Percentiles rank a stretch among this genome's conserved stretches.
These are phyloP conservation scores for Chaetomium globosum DNA, from an alignment of 2,329 filamentous ascomycete species.

Conservation along the genomic window DNA sequence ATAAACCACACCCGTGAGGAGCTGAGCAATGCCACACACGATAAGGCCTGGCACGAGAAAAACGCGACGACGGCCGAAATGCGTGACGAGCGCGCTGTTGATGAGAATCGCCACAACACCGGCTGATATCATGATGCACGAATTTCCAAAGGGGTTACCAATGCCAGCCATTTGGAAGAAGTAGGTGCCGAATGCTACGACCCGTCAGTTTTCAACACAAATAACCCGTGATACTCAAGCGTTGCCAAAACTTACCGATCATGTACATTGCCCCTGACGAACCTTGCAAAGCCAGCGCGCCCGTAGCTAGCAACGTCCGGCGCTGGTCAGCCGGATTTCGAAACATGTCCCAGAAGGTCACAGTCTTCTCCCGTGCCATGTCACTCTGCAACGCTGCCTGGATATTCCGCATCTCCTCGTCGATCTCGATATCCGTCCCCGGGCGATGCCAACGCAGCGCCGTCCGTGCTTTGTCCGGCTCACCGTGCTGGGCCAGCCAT, in stretches of 20 bases:
- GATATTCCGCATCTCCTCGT: slow-evolving; percentile 44
- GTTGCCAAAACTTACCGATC: slow-evolving; percentile 47
- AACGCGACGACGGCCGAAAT: slow-evolving; percentile 55
- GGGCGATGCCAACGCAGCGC: slow-evolving; percentile 44
- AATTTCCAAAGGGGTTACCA: slow-evolving; percentile 57
- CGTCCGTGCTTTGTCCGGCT: slow-evolving; percentile 40
- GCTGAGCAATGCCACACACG: slow-evolving; percentile 56
- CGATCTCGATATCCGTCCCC: slow-evolving; percentile 37
- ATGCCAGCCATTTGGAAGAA: slow-evolving; percentile 63
- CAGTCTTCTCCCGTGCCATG: slow-evolving; percentile 37
- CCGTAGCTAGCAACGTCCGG: slow-evolving; percentile 52
- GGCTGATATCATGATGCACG: slow-evolving; percentile 56
- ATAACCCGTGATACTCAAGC: not conserved
- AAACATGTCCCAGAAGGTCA: slow-evolving; percentile 51
- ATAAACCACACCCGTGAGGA: slow-evolving; percentile 56
- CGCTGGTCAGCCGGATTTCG: slow-evolving; percentile 54
- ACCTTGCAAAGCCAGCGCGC: slow-evolving; percentile 53
- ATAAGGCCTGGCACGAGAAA: slow-evolving; percentile 55
- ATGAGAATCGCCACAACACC: slow-evolving; percentile 56
- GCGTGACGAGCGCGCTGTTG: slow-evolving; percentile 56
- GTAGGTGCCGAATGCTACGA: slow-evolving; percentile 58
- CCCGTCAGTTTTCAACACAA: slow-evolving; percentile 12
- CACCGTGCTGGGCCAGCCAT: slow-evolving; percentile 45
- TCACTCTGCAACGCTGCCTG: slow-evolving; percentile 43
- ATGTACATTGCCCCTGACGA: slow-evolving; percentile 59